Percentiles rank a stretch among this genome's conserved stretches.
Evolutionary conservation across 2,329 filamentous ascomycete species (phyloP).

Genomic region (Aspergillus floridensis): DNA sequence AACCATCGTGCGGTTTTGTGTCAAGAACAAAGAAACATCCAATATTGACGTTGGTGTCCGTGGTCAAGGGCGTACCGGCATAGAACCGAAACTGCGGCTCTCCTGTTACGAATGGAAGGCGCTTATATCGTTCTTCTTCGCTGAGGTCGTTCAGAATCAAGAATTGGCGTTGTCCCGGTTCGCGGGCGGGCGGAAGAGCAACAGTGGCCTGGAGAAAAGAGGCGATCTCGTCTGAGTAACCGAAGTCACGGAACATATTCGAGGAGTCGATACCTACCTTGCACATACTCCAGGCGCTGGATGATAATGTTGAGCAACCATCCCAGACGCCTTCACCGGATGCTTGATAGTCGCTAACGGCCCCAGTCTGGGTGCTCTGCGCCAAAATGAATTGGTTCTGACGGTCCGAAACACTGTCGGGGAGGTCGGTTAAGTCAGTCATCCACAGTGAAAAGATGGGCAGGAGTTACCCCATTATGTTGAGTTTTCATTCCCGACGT

Average conservation of each 20-base stretch:
- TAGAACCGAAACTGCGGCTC: conserved; percentile 49
- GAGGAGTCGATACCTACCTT: conserved; percentile 27
- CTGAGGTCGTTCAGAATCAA: conserved; percentile 41
- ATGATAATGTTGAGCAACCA: conserved; percentile 33
- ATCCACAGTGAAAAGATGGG: neutral
- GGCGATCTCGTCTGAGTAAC: conserved; percentile 2
- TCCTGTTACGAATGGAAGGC: conserved; percentile 35
- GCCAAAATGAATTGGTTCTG: conserved; percentile 51
- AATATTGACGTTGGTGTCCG: conserved; percentile 56
- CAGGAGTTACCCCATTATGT: neutral
- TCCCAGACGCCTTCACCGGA: conserved; percentile 29
- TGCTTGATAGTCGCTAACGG: conserved; percentile 29
- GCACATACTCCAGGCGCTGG: conserved; percentile 35
- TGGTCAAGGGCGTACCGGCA: conserved; percentile 61
- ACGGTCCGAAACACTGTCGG: conserved; percentile 45
- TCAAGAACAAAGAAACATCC: conserved; percentile 62
- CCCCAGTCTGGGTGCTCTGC: conserved; percentile 48
- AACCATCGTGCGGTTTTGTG: conserved; percentile 50
- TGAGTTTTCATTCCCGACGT: neutral
- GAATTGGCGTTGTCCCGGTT: conserved; percentile 25
- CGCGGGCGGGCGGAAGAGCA: conserved; percentile 29
- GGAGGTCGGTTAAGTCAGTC: neutral
- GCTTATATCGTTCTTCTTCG: conserved; percentile 39
- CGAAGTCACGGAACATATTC: neutral
- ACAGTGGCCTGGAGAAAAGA: conserved; percentile 32